These are phyloP conservation scores for Pseudonectria buxi DNA, from an alignment of 2,329 filamentous ascomycete genomes.

Conservation along the genomic window DNA sequence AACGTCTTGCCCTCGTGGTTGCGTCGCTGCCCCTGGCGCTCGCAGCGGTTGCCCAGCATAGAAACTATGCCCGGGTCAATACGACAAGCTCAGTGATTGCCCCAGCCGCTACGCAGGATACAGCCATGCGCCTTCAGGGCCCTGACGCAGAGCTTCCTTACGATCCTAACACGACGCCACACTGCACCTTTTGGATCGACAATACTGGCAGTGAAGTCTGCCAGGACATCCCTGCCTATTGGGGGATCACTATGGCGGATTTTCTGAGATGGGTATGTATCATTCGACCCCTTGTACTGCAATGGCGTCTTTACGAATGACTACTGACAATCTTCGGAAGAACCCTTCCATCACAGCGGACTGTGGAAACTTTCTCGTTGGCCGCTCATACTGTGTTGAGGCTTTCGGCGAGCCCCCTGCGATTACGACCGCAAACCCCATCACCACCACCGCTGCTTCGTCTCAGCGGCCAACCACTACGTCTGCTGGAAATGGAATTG, in stretches of 20 bases:
- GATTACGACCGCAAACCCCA: not conserved
- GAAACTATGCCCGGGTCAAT: too few species aligned
- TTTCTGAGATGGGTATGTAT: slow-evolving; percentile 3
- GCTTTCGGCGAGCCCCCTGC: not conserved
- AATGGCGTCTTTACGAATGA: too few species aligned
- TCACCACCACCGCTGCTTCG: not conserved
- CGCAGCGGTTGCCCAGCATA: too few species aligned
- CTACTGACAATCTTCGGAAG: too few species aligned
- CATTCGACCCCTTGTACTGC: too few species aligned
- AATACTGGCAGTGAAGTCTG: slow-evolving; percentile 1
- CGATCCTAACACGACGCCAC: not conserved
- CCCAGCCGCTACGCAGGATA: too few species aligned
- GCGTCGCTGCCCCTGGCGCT: too few species aligned
- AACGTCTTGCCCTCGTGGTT: too few species aligned
- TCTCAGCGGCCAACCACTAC: too few species aligned
- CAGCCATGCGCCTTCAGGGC: too few species aligned
- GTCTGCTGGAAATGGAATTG: not conserved
- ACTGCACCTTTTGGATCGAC: slow-evolving; percentile 4
- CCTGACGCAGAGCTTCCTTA: not conserved
- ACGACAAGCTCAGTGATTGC: too few species aligned
- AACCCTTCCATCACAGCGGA: slow-evolving; percentile 4
- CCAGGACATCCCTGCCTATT: slow-evolving; percentile 1
- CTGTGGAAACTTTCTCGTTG: slow-evolving; percentile 1
- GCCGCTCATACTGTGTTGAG: slow-evolving; percentile 4
- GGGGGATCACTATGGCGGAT: not conserved